phyloP scores from a whole-genome alignment of 768 basidiomycete species.

The Phylloporus rhodoxanthus region DNA sequence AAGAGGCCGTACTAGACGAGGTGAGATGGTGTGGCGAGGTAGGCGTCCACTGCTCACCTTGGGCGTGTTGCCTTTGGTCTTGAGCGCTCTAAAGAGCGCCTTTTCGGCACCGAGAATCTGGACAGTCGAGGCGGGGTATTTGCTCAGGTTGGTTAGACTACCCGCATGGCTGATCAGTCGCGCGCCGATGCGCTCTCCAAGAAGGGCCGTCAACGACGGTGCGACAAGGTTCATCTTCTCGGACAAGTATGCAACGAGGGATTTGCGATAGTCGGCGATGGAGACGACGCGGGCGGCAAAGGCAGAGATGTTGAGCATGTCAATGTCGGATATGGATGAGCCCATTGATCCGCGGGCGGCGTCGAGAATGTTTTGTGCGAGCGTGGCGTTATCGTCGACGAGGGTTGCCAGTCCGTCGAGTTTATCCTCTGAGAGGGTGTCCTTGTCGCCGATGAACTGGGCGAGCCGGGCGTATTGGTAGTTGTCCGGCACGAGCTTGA shows the following conservation, averaged over 20 bases:
- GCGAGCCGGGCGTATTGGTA: constrained; percentile 85
- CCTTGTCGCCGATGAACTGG: constrained; percentile 87
- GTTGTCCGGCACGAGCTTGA: constrained; percentile 90
- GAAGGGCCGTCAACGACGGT: constrained; percentile 83
- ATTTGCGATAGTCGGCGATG: constrained; percentile 90
- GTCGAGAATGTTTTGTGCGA: constrained; percentile 91
- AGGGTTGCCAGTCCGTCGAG: constrained; percentile 73
- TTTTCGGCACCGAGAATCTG: constrained; percentile 98
- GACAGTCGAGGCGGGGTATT: constrained; percentile 97
- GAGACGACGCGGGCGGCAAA: constrained; percentile 90
- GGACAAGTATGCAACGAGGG: constrained; percentile 74
- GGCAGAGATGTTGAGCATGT: constrained; percentile 91
- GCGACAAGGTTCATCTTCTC: constrained; percentile 99
- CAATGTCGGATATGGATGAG: constrained; percentile 81
- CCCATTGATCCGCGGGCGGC: constrained; percentile 95
- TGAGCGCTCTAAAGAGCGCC: constrained; percentile 92
- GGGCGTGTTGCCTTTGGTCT: constrained; percentile 98
- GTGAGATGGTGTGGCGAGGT: background rate
- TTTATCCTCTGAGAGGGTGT: constrained; percentile 69
- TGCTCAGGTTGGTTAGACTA: constrained; percentile 92
- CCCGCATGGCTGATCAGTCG: constrained; percentile 94
- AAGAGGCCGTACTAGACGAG: constrained; percentile 84
- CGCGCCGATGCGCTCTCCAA: constrained; percentile 90
- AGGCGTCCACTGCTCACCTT: constrained; percentile 47
- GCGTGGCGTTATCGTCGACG: constrained; percentile 75